Evolutionary conservation across 73 alveolate genomes (phyloP).

Genomic region (Paramecium sexaurelia): DNA sequence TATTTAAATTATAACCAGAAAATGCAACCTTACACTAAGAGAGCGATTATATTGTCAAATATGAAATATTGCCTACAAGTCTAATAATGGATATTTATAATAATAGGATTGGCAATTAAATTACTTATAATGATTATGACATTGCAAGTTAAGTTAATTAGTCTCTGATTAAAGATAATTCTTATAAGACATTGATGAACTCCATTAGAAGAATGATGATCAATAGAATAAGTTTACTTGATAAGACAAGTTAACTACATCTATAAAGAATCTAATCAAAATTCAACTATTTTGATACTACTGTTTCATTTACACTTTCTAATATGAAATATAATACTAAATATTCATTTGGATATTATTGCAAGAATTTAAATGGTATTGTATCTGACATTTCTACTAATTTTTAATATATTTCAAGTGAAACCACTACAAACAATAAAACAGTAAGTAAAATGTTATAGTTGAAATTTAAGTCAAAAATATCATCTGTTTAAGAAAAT

Average conservation of each 20-base stretch:
- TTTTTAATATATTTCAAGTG: neutral
- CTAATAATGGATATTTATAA: neutral
- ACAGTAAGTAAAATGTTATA: neutral
- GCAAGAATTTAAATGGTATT: neutral
- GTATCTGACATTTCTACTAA: neutral
- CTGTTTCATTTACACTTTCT: neutral
- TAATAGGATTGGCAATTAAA: neutral
- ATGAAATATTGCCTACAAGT: neutral
- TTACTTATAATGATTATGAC: constrained; percentile 4
- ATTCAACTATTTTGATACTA: neutral
- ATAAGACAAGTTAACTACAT: neutral
- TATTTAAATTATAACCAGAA: constrained; percentile 6
- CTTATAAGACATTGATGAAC: constrained; percentile 7
- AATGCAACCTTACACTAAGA: neutral
- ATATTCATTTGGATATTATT: constrained; percentile 50
- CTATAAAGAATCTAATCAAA: neutral
- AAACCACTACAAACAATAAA: neutral
- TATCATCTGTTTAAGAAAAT: neutral
- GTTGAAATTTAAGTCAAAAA: neutral
- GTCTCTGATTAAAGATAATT: neutral
- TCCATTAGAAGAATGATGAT: constrained; percentile 22
- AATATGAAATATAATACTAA: neutral
- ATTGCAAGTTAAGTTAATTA: neutral
- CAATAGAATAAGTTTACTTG: neutral
- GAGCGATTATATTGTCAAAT: neutral